Conservation (phyloP, 1,139 yeast species). For the Suhomyces ambrosiae region DNA sequence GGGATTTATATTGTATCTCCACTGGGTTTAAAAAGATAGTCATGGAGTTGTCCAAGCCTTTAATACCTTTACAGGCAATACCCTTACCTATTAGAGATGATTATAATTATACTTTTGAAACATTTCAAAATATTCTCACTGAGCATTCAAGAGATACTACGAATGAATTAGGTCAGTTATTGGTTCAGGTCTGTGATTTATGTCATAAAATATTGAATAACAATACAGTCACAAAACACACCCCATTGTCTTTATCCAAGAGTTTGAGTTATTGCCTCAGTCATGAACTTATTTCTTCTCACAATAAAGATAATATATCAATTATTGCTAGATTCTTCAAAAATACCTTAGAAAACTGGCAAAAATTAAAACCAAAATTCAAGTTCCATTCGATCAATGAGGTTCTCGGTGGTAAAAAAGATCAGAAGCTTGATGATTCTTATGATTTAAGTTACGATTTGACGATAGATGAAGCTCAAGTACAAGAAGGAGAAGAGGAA, state of each 20-base stretch:
- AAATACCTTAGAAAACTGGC: conserved; percentile 52
- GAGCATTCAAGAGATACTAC: conserved; percentile 10
- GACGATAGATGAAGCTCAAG: conserved; percentile 30
- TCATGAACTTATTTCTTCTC: conserved; percentile 49
- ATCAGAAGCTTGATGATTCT: conserved; percentile 27
- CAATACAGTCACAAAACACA: conserved; percentile 44
- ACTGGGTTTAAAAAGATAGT: conserved; percentile 53
- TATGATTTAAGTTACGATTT: conserved; percentile 37
- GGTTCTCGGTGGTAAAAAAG: conserved; percentile 23
- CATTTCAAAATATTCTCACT: conserved; percentile 34
- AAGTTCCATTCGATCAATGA: conserved; percentile 22
- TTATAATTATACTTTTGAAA: conserved; percentile 37
- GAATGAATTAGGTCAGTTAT: conserved; percentile 24
- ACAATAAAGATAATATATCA: conserved; percentile 48
- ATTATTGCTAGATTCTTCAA: conserved; percentile 53
- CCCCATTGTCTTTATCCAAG: conserved; percentile 47
- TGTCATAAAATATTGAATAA: conserved; percentile 36
- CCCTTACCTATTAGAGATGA: conserved; percentile 52
- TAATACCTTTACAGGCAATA: conserved; percentile 47
- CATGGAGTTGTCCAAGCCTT: conserved; percentile 44
- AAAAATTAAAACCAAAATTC: conserved; percentile 18
- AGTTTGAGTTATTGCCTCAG: conserved; percentile 54
- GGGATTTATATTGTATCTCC: conserved; percentile 64
- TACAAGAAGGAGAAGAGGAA: conserved; percentile 22
- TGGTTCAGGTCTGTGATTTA: conserved; percentile 46